Evolutionary conservation across 768 basidiomycete species (phyloP), one percentile per base, ranked within the genome.

Genomic region (Steccherinum ochraceum): DNA sequence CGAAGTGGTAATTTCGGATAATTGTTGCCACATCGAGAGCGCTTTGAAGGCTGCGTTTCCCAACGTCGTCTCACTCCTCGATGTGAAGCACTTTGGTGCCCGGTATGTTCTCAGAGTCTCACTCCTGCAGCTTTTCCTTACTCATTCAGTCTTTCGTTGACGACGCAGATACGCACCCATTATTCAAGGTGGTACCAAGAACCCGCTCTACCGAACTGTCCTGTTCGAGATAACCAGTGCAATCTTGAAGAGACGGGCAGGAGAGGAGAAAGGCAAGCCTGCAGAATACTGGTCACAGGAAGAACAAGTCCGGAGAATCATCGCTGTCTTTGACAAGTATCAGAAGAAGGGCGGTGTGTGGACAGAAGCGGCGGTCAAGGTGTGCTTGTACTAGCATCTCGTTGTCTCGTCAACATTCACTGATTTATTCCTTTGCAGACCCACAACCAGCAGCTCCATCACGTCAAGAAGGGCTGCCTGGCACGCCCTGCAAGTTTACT

Each of bases 381-480:
- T 35, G 16, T n/a, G n/a, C n/a, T n/a, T n/a, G n/a, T n/a, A n/a
- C n/a, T n/a, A n/a, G n/a, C n/a, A n/a, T n/a, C n/a, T n/a, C n/a
- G n/a, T n/a, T n/a, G n/a, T n/a, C n/a, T n/a, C n/a, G n/a, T n/a
- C n/a, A n/a, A n/a, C n/a, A n/a, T n/a, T n/a, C n/a, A n/a, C n/a
- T n/a, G n/a, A n/a, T n/a, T n/a, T n/a, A n/a, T n/a, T n/a, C n/a
- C n/a, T n/a, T n/a, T n/a, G n/a, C n/a, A 64, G 67, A 52, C 61
- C 1, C 64, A 67, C 30, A 12, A 42, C 2, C 58, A 62, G 1
- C 66, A 67, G 54, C 35, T 69, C 4, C 45, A 48, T 0, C 66
- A 68, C 16, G 58, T 67, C 3, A 5, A 13, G 3, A 65, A 62
- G 25, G 66, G 66, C 2, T 69, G 67, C 24, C 55, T 68, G 0